phyloP scores from a whole-genome alignment of 1,139 yeast species.

The Magnusiomyces fungicola region DNA sequence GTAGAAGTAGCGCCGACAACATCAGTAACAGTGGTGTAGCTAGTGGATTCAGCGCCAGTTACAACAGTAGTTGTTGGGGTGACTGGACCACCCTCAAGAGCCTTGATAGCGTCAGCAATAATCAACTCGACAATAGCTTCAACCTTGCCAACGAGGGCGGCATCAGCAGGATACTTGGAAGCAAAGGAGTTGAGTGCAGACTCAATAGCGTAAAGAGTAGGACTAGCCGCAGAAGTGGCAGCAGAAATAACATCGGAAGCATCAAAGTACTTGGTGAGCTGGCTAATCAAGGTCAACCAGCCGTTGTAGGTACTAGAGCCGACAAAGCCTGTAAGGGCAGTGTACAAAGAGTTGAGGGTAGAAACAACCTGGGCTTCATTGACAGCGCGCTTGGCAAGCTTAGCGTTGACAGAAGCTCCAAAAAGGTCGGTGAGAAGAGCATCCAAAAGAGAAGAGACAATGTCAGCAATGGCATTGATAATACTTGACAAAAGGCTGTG shows the following conservation, averaged over 20 bases:
- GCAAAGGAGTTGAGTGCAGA: neutral
- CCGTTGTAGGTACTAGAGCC: neutral
- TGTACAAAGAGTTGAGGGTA: neutral
- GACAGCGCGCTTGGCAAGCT: neutral
- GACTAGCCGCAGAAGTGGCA: neutral
- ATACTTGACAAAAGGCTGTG: neutral
- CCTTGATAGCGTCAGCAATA: neutral
- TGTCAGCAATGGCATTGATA: neutral
- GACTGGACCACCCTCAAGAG: neutral
- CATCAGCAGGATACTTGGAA: neutral
- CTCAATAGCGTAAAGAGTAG: neutral
- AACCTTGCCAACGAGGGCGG: neutral
- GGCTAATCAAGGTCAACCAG: neutral
- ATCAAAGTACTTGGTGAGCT: neutral
- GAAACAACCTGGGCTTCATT: neutral
- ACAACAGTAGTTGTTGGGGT: neutral
- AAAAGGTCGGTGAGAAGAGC: neutral
- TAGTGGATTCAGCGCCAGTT: constrained; percentile 3
- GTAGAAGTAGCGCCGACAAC: constrained; percentile 6
- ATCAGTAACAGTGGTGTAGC: constrained; percentile 12
- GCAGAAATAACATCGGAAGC: neutral
- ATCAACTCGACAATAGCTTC: neutral
- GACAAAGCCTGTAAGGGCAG: neutral
- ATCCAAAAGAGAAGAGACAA: neutral
- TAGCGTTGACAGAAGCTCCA: neutral